Conservation (phyloP, 768 basidiomycete species). For the Tulasnella sp. region DNA sequence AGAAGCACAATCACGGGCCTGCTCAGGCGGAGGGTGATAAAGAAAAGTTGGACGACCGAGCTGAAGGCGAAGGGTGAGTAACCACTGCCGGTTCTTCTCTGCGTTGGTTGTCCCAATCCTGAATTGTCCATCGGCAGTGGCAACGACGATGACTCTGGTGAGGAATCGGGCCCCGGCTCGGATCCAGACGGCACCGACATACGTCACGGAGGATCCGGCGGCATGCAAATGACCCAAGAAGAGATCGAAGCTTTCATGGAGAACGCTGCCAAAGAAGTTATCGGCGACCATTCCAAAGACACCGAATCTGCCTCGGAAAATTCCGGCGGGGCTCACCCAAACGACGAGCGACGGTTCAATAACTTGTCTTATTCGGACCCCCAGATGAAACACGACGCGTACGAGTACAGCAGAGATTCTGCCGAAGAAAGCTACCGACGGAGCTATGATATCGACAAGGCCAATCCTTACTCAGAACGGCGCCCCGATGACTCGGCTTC, state of each 20-base stretch:
- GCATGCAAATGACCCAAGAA: conserved; percentile 9
- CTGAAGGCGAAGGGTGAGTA: conserved; percentile 3
- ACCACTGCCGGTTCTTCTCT: background rate
- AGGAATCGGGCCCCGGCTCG: conserved; percentile 12
- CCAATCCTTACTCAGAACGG: background rate
- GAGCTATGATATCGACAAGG: background rate
- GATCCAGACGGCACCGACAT: conserved; percentile 16
- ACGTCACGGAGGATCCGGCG: background rate
- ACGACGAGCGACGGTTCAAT: background rate
- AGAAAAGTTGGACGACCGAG: background rate
- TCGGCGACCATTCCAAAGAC: background rate
- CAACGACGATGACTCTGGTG: background rate
- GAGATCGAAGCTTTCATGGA: conserved; percentile 18
- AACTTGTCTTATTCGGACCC: background rate
- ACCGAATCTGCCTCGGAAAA: background rate
- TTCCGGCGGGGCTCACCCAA: background rate
- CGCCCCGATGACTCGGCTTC: background rate
- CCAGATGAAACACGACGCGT: background rate
- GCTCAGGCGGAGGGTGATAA: background rate
- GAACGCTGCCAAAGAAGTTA: background rate
- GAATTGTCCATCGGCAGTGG: background rate
- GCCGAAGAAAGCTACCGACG: background rate
- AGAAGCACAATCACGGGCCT: background rate
- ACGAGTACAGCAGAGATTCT: background rate
- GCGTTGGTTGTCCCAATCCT: background rate